These are phyloP conservation scores for Omphalotus olearius DNA, from an alignment of 1,284 basidiomycete species.

Conservation along the genomic window DNA sequence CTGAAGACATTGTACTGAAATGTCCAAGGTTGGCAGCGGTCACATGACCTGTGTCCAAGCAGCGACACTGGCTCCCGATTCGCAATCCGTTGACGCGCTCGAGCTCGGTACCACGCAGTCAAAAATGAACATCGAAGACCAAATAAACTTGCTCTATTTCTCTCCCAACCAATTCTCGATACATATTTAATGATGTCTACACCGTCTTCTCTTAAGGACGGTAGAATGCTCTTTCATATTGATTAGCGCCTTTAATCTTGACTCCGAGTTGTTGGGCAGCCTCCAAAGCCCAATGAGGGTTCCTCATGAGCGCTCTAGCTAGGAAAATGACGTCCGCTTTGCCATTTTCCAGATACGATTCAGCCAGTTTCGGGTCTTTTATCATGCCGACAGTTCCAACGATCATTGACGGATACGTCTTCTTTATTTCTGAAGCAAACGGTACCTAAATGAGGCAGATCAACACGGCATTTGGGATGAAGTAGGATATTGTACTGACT, in stretches of 20 bases:
- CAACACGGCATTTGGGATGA: not conserved
- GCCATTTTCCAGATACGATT: slow-evolving; percentile 60
- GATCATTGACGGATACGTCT: slow-evolving; percentile 48
- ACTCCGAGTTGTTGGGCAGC: slow-evolving; percentile 56
- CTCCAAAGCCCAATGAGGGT: slow-evolving; percentile 51
- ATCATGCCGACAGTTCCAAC: slow-evolving; percentile 76
- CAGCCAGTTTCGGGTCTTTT: slow-evolving; percentile 59
- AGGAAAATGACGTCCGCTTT: slow-evolving; percentile 69
- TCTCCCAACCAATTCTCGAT: too few species aligned
- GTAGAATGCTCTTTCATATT: slow-evolving; percentile 56
- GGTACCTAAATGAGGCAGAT: slow-evolving; percentile 42
- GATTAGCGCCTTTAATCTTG: slow-evolving; percentile 58
- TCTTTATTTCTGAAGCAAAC: slow-evolving; percentile 69
- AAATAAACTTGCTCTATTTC: too few species aligned
- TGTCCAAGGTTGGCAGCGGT: not conserved
- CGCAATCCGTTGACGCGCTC: too few species aligned
- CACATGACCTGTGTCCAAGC: not conserved
- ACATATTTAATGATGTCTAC: not conserved
- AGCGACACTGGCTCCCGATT: too few species aligned
- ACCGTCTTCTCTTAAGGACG: not conserved
- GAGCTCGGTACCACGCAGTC: too few species aligned
- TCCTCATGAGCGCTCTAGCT: slow-evolving; percentile 60
- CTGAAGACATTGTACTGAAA: slow-evolving; percentile 3
- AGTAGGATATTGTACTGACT: slow-evolving; percentile 26
- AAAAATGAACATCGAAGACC: too few species aligned